phyloP scores from a whole-genome alignment of 2,329 filamentous ascomycete genomes.

The Microdochium trichocladiopsis region DNA sequence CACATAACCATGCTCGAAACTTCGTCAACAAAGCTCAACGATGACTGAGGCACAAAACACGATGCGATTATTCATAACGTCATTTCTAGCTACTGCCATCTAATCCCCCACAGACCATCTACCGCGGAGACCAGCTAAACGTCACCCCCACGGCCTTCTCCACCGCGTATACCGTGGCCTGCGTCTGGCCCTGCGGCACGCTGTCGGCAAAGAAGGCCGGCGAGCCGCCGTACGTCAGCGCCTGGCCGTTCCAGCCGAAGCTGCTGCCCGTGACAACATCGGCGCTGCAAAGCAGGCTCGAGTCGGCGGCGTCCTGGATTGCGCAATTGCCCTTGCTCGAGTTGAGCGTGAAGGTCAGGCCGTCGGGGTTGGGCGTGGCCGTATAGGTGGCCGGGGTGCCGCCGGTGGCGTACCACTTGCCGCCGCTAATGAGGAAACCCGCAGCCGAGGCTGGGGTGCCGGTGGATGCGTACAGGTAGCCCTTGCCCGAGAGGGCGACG shows the following conservation, averaged over 20 bases:
- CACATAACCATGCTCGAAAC: no score
- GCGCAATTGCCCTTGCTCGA: conserved; percentile 54
- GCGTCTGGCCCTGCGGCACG: conserved; percentile 12
- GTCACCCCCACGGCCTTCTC: neutral
- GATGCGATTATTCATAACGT: no score
- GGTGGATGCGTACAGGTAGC: conserved; percentile 49
- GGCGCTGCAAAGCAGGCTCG: conserved; percentile 47
- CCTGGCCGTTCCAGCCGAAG: conserved; percentile 10
- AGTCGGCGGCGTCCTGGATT: conserved; percentile 40
- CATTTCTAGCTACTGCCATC: no score
- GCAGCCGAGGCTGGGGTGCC: conserved; percentile 33
- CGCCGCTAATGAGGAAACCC: conserved; percentile 62
- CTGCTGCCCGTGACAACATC: conserved; percentile 6
- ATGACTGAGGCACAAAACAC: no score
- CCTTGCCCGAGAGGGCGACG: conserved; percentile 40
- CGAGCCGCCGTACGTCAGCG: conserved; percentile 8
- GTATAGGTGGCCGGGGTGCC: conserved; percentile 63
- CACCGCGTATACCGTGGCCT: conserved; percentile 13
- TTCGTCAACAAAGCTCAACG: no score
- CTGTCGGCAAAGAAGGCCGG: conserved; percentile 11
- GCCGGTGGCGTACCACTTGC: conserved; percentile 55
- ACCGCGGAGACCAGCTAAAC: neutral
- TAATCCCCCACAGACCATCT: no score
- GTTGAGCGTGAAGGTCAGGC: conserved; percentile 42
- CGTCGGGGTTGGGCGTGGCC: conserved; percentile 36